Base-by-base conservation (phyloP, 768 basidiomycete species). In the Lepiota brunneoincarnata region DNA sequence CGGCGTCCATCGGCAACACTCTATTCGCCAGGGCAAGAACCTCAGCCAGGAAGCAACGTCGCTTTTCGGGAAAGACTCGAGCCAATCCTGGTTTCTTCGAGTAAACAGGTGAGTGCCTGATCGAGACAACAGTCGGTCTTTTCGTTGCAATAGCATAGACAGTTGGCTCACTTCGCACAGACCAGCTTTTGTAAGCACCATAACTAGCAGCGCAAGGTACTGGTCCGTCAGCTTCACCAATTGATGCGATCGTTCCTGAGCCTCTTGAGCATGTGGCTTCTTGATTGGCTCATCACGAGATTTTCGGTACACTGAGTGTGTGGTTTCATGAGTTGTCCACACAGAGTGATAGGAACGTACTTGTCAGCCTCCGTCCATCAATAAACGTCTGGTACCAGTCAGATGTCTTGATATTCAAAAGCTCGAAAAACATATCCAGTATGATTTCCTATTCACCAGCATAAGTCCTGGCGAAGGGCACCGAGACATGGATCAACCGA, bases 381-480 rank as follows among this genome's bases (percentile, higher is more conserved):
- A 97, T 87, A 63, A 96, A 98, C 0, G 91, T 89, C 62, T 92
- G 82, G 65, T 92, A 91, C 93, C 95, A 98, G 41, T 89, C 88
- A 1, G 93, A 91, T 0, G 89, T 81, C 67, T 91, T 91, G 69
- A 98, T 95, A 52, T 93, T 91, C 17, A 99, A 73, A 15, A 95
- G 76, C 57, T 92, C 90, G 62, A 98, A 98, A 62, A 98, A 89
- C 82, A 97, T 88, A 61, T 98, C 93, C 49, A 98, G 74, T 34
- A 98, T 77, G 26, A 93, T 83, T 74, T 98, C 96, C 95, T 97
- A 61, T 20, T n/a, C 3, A 55, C 18, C 17, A 48, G 15, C 21
- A n/a, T 44, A 17, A 49, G 47, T 28, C 9, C 57, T 46, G 48
- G 49, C 10, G 48, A 51, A 15, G 35, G 17, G 26, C 39, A 35